Conservation (phyloP, 169 alveolate genomes). For the Plasmodium vinckei region DNA sequence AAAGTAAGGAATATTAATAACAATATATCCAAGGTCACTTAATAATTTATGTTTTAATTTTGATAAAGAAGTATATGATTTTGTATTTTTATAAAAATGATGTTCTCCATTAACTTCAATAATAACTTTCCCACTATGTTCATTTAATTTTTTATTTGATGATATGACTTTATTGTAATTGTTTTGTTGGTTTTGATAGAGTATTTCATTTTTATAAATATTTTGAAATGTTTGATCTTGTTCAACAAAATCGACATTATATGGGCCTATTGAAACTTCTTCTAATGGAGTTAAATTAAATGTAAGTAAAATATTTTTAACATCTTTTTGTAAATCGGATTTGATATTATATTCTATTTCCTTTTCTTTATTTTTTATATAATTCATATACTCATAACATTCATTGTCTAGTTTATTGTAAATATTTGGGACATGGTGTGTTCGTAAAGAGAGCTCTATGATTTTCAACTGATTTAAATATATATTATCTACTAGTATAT, state of each 20-base stretch:
- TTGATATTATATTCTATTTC: slow-evolving; percentile 31
- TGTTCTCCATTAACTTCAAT: slow-evolving; percentile 94
- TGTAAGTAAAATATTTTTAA: slow-evolving; percentile 31
- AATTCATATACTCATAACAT: slow-evolving; percentile 45
- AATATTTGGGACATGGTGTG: slow-evolving; percentile 68
- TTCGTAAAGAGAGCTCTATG: slow-evolving; percentile 53
- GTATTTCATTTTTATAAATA: slow-evolving; percentile 1
- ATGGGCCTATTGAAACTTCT: slow-evolving; percentile 65
- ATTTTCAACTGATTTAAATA: slow-evolving; percentile 68
- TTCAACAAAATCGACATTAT: slow-evolving; percentile 51
- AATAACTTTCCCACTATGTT: slow-evolving; percentile 20
- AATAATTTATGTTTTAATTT: slow-evolving; percentile 92
- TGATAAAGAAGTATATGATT: slow-evolving; percentile 87
- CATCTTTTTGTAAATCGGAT: slow-evolving; percentile 44
- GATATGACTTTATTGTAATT: not conserved
- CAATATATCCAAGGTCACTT: slow-evolving; percentile 91
- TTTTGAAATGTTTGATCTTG: slow-evolving; percentile 21
- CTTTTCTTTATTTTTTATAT: slow-evolving; percentile 36
- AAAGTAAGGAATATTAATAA: slow-evolving; percentile 84
- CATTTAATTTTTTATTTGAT: not conserved
- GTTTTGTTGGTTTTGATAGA: not conserved
- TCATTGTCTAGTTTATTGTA: slow-evolving; percentile 25
- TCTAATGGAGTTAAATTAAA: slow-evolving; percentile 30
- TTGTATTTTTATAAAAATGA: slow-evolving; percentile 91
- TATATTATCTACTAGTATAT: slow-evolving; percentile 40